phyloP scores from a whole-genome alignment of 805 yeast species.

The Ogataea siamensis region DNA sequence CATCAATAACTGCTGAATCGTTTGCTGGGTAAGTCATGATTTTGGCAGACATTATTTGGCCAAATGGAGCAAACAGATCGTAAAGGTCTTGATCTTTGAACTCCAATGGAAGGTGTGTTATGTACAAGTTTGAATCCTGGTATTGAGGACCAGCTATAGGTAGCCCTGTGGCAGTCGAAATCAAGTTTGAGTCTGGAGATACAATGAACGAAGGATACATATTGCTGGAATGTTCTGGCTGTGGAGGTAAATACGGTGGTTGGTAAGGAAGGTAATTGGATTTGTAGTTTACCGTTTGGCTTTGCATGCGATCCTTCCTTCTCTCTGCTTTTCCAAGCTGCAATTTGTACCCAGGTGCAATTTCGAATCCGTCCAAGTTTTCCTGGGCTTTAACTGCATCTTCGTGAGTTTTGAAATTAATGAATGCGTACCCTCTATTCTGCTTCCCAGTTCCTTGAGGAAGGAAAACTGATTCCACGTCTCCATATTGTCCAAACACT shows the following conservation, averaged over 20 bases:
- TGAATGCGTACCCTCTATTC: constrained; percentile 51
- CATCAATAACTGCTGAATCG: constrained; percentile 15
- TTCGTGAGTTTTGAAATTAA: constrained; percentile 47
- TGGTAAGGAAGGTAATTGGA: constrained; percentile 13
- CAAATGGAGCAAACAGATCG: constrained; percentile 44
- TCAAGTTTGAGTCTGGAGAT: constrained; percentile 30
- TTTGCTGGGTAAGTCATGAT: constrained; percentile 50
- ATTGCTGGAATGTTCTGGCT: constrained; percentile 5
- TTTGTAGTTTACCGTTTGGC: constrained; percentile 24
- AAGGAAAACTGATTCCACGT: constrained; percentile 49
- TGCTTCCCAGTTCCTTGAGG: constrained; percentile 40
- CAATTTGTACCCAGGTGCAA: constrained; percentile 31
- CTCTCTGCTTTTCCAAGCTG: constrained; percentile 48
- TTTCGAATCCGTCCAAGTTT: constrained; percentile 43
- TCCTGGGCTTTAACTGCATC: constrained; percentile 50
- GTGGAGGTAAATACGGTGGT: constrained; percentile 4
- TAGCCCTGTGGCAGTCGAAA: constrained; percentile 34
- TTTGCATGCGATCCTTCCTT: constrained; percentile 29
- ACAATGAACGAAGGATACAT: constrained; percentile 26
- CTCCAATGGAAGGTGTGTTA: constrained; percentile 56
- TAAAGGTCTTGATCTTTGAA: constrained; percentile 54
- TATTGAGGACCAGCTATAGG: constrained; percentile 45
- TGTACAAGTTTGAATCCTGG: constrained; percentile 73
- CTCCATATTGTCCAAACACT: constrained; percentile 46
- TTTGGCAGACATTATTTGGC: constrained; percentile 53